Evolutionary conservation across 352 stramenopile species (phyloP), one percentile per base, ranked within the genome.

Genomic region (Albugo laibachii): DNA sequence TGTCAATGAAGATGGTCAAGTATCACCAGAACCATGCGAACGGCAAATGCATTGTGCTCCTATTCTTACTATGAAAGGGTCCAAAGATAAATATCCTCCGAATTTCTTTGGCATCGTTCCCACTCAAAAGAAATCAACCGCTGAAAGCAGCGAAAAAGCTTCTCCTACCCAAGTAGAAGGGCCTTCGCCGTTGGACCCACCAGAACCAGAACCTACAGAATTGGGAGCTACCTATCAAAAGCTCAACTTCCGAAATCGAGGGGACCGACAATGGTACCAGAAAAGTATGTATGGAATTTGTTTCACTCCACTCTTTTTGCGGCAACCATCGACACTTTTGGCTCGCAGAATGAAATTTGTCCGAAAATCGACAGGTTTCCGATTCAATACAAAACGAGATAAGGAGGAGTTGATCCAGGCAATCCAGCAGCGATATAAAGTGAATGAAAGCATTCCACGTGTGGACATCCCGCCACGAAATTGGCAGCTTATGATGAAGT

Each of bases 361-460:
- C 52, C 63, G 68, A 37, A 76, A 76, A 38, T 74, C 68, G 10
- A 75, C 59, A 2, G 66, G 68, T 8, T 69, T 78, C 18, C 63
- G 59, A 13, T 80, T 80, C 39, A 80, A 80, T 54, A 55, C 62
- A 35, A 61, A 78, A 37, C 65, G 64, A 12, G 68, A 80, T 44
- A 54, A 63, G 21, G 66, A 76, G 11, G 64, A 75, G 18, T 80
- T 78, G 40, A 55, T 54, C 24, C 53, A 52, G 20, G 49, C 43
- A 13, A 49, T 80, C 16, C 68, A 58, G 52, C 55, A 73, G 37
- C 66, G 68, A 19, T 78, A 68, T 49, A 65, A 56, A 13, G 57
- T 71, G 36, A 69, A 75, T 41, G 66, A 62, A 15, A 63, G 61
- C 13, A 54, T 74, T 11, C 68, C 65, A 16, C 61, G 64, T 0